Conservation (phyloP, 2,329 filamentous ascomycete species). For the Pezizomycotina sp. region DNA sequence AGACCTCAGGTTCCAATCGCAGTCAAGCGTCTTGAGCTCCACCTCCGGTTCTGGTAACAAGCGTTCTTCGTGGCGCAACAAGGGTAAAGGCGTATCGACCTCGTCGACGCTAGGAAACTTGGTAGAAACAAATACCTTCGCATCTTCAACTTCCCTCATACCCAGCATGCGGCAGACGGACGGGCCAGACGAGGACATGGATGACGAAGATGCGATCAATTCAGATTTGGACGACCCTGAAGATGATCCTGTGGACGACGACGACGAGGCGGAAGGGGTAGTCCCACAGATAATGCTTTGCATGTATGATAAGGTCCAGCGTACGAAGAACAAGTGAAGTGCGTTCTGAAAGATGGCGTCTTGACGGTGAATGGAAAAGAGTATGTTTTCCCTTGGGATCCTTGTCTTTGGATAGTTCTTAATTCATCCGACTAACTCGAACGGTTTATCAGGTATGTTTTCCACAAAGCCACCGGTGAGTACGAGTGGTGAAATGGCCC, state of each 20-base stretch:
- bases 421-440: constrained; percentile 8
- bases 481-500: constrained; percentile 77
- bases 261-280: constrained; percentile 73
- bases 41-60: too few relatives aligned
- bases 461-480: constrained; percentile 92
- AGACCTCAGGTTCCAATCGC: constrained; percentile 13
- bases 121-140: too few relatives aligned
- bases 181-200: constrained; percentile 45
- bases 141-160: constrained; percentile 15
- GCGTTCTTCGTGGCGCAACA: too few relatives aligned
- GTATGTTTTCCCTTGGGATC: constrained; percentile 32
- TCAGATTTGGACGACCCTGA: constrained; percentile 93
- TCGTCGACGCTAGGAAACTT: too few relatives aligned
- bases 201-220: constrained; percentile 93
- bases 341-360: constrained; percentile 89
- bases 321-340: constrained; percentile 99
- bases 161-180: constrained; percentile 34
- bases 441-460: constrained; percentile 52
- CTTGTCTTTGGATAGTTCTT: constrained; percentile 1
- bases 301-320: constrained; percentile 97
- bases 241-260: constrained; percentile 57
- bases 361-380: constrained; percentile 86
- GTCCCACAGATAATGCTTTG: constrained; percentile 88
- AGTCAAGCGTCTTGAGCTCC: too few relatives aligned
- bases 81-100: too few relatives aligned